phyloP scores from a whole-genome alignment of 768 basidiomycete genomes.

The Trametes villosa region DNA sequence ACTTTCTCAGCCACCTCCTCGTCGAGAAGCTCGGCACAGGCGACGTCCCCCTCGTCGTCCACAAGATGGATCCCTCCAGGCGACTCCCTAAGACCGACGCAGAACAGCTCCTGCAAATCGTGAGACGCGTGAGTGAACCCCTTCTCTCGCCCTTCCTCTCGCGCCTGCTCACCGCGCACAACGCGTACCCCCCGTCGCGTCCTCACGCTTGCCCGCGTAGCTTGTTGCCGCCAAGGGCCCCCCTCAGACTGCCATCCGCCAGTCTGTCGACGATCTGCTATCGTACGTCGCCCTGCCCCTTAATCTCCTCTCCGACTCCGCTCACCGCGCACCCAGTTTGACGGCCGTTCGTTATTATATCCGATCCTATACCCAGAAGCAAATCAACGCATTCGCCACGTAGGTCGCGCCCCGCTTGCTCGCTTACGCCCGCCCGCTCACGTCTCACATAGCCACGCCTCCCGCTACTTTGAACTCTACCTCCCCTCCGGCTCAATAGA shows the following conservation, averaged over 20 bases:
- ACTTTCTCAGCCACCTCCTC: constrained; percentile 87
- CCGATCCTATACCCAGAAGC: constrained; percentile 75
- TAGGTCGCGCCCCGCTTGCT: constrained; percentile 49
- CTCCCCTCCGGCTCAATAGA: constrained; percentile 83
- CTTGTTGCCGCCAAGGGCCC: constrained; percentile 58
- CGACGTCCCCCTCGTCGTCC: constrained; percentile 77
- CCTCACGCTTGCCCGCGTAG: constrained; percentile 39
- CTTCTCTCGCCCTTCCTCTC: constrained; percentile 33
- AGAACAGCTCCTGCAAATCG: constrained; percentile 67
- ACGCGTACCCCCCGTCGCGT: constrained; percentile 33
- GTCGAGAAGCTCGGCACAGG: constrained; percentile 89
- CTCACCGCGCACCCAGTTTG: constrained; percentile 51
- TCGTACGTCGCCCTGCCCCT: constrained; percentile 52
- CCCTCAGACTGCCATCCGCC: constrained; percentile 61
- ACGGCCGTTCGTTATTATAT: constrained; percentile 78
- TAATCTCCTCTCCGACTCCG: constrained; percentile 29
- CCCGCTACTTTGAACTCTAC: constrained; percentile 88
- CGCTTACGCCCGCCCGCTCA: constrained; percentile 30
- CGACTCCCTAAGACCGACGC: constrained; percentile 77
- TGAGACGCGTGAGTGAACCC: constrained; percentile 68
- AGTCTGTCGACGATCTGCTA: constrained; percentile 80
- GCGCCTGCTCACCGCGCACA: constrained; percentile 28
- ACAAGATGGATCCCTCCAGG: constrained; percentile 86
- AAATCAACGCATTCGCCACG: constrained; percentile 93
- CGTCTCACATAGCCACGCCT: constrained; percentile 67